A percentile compares a stretch with the other conserved stretches of the same genome.
phyloP scores from a whole-genome alignment of 148 eudicot species.

The Dysphania ambrosioides region DNA sequence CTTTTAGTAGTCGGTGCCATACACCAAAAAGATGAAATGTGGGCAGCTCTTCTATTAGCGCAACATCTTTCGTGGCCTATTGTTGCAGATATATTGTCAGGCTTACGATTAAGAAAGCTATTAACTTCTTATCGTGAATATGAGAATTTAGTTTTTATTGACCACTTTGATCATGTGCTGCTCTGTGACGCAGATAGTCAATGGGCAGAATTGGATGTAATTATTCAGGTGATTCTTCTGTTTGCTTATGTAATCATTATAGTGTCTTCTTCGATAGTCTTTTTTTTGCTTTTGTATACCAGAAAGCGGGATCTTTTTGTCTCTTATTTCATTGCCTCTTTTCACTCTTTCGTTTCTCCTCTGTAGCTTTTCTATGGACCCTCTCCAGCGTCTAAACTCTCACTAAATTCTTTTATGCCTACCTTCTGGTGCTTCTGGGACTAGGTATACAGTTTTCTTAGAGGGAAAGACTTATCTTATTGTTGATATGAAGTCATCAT shows the following conservation, averaged over 20 bases:
- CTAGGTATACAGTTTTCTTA: neutral
- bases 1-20: slow-evolving; percentile 68
- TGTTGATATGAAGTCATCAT: neutral
- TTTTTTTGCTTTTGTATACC: neutral
- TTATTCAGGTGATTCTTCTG: slow-evolving; percentile 65
- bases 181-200: slow-evolving; percentile 48
- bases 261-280: neutral
- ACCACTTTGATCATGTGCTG: slow-evolving; percentile 82
- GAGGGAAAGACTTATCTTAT: neutral
- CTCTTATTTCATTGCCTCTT: neutral
- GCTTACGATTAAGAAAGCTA: slow-evolving; percentile 73
- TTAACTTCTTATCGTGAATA: slow-evolving; percentile 41
- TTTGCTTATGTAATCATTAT: slow-evolving; percentile 11
- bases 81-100: slow-evolving; percentile 76
- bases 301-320: neutral
- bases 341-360: slow-evolving; percentile 8
- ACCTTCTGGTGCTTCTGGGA: too few relatives aligned
- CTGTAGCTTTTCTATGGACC: neutral
- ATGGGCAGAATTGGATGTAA: slow-evolving; percentile 70
- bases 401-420: too few relatives aligned
- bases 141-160: slow-evolving; percentile 53
- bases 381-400: neutral
- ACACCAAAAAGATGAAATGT: slow-evolving; percentile 69
- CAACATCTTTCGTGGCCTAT: slow-evolving; percentile 90
- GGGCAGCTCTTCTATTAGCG: slow-evolving; percentile 88